phyloP scores from a whole-genome alignment of 352 stramenopile species.

The Globisporangium yorkense region DNA sequence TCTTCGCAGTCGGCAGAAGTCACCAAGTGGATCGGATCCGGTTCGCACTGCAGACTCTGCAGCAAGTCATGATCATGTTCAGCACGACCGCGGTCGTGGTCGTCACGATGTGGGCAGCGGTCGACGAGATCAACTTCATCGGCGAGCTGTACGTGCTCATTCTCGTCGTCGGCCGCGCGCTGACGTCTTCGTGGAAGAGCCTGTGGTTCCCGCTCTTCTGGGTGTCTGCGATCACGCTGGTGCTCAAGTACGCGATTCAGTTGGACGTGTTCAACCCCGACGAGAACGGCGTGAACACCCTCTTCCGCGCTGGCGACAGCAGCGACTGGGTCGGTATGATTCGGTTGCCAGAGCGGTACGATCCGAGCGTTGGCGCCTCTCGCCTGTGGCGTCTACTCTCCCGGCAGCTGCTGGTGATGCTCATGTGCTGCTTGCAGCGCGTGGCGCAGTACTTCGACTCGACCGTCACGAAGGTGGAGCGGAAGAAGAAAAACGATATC shows the following conservation, averaged over 20 bases:
- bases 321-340: slow-evolving; percentile 56
- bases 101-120: slow-evolving; percentile 62
- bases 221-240: slow-evolving; percentile 50
- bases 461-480: slow-evolving; percentile 25
- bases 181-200: slow-evolving; percentile 55
- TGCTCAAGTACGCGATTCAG: slow-evolving; percentile 66
- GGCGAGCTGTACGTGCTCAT: slow-evolving; percentile 64
- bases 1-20: slow-evolving; percentile 56
- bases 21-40: slow-evolving; percentile 41
- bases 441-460: slow-evolving; percentile 69
- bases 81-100: slow-evolving; percentile 60
- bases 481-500: slow-evolving; percentile 29
- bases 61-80: slow-evolving; percentile 62
- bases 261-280: slow-evolving; percentile 45
- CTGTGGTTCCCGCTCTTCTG: slow-evolving; percentile 81
- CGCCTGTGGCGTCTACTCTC: slow-evolving; percentile 50
- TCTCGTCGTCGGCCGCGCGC: slow-evolving; percentile 42
- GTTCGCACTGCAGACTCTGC: slow-evolving; percentile 49
- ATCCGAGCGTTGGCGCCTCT: slow-evolving; percentile 20
- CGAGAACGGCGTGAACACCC: slow-evolving; percentile 12
- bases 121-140: slow-evolving; percentile 57
- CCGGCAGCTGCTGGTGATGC: slow-evolving; percentile 58
- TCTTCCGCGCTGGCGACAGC: slow-evolving; percentile 43
- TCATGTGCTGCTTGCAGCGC: slow-evolving; percentile 70
- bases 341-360: slow-evolving; percentile 37